phyloP scores from a whole-genome alignment of 768 basidiomycete species.

The Trametes maxima region DNA sequence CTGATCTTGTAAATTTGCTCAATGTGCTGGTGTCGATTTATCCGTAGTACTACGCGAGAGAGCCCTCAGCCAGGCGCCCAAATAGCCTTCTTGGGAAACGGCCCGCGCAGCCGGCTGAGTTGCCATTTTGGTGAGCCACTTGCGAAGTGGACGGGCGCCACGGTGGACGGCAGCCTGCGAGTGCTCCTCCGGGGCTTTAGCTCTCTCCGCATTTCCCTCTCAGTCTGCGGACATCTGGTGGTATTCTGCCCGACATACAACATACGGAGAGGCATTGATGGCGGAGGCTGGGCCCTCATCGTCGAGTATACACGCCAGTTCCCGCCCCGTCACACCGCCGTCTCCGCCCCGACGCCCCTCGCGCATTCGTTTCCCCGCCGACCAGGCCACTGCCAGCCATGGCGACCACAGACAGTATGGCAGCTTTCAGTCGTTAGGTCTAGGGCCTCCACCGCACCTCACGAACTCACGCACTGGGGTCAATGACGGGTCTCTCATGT shows the following conservation, averaged over 20 bases:
- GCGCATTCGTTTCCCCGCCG: slow-evolving; percentile 39
- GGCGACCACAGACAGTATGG: slow-evolving; percentile 8
- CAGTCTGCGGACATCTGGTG: neutral
- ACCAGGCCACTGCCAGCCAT: slow-evolving; percentile 13
- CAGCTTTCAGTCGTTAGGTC: slow-evolving; percentile 27
- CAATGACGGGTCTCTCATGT: slow-evolving; percentile 2
- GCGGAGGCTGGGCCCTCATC: slow-evolving; percentile 33
- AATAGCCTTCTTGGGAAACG: too few species aligned
- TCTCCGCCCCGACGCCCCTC: slow-evolving; percentile 22
- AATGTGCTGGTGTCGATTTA: too few species aligned
- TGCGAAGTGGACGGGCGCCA: neutral
- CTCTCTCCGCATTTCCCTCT: neutral
- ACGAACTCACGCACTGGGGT: slow-evolving; percentile 12
- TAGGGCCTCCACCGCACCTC: slow-evolving; percentile 31
- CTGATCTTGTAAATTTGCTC: neutral
- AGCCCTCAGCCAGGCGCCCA: too few species aligned
- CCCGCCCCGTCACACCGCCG: slow-evolving; percentile 17
- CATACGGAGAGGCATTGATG: slow-evolving; percentile 30
- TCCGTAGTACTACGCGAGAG: too few species aligned
- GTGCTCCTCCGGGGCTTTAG: too few species aligned
- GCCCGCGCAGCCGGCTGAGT: neutral
- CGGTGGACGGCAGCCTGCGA: too few species aligned
- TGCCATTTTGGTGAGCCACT: slow-evolving; percentile 3
- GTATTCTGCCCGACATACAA: neutral
- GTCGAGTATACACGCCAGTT: slow-evolving; percentile 23